phyloP scores from a whole-genome alignment of 257 asterid species.

The Cynanchum wilfordii region DNA sequence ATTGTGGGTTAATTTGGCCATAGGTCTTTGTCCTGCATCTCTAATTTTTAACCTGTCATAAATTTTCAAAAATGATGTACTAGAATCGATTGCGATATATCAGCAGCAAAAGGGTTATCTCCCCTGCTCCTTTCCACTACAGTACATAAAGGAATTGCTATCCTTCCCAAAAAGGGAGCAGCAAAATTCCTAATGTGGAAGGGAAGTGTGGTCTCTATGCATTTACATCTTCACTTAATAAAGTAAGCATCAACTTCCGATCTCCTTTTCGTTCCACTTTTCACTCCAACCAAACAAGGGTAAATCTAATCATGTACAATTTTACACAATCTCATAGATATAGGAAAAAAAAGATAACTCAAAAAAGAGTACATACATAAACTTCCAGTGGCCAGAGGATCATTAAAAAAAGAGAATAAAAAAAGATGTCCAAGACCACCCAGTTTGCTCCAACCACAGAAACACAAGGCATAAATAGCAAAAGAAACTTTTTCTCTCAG shows the following conservation, averaged over 20 bases:
- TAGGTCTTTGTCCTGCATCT: no score
- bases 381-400: background rate
- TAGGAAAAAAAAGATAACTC: no score
- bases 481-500: background rate
- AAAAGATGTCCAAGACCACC: background rate
- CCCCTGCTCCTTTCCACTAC: no score
- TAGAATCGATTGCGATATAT: no score
- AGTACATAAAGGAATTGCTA: no score
- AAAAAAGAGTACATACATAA: background rate
- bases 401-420: background rate
- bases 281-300: background rate
- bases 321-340: background rate
- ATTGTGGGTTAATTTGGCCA: no score
- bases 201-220: background rate
- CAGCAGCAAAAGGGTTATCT: no score
- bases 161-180: background rate
- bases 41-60: no score
- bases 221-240: background rate
- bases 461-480: background rate
- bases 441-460: background rate
- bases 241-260: background rate
- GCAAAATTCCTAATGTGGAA: background rate
- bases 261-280: background rate
- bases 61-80: no score
- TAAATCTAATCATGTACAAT: background rate